Conservation (phyloP, 139 green algal species). For the Chlorella vulgaris region DNA sequence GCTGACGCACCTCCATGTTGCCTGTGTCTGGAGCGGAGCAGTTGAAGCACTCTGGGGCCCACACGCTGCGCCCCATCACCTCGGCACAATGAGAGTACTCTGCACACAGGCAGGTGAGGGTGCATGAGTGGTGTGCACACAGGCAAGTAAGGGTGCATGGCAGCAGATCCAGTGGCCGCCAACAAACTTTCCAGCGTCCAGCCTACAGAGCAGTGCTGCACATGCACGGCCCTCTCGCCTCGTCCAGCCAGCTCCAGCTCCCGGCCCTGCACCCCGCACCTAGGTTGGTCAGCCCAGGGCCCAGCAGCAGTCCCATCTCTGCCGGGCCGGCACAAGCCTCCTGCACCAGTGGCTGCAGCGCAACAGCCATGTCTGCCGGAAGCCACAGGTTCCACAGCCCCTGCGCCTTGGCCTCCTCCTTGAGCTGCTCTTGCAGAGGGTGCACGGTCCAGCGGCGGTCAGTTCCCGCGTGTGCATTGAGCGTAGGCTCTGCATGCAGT, state of each 20-base stretch:
- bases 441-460: slow-evolving; percentile 75
- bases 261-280: slow-evolving; percentile 3
- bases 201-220: no score
- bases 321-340: background rate
- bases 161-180: background rate
- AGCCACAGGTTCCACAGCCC: slow-evolving; percentile 99
- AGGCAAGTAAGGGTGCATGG: background rate
- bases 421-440: slow-evolving; percentile 85
- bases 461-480: slow-evolving; percentile 62
- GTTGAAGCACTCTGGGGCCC: slow-evolving; percentile 97
- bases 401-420: slow-evolving; percentile 65
- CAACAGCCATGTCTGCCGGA: slow-evolving; percentile 58
- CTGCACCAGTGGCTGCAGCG: slow-evolving; percentile 37
- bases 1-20: slow-evolving; percentile 99
- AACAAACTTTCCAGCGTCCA: no score
- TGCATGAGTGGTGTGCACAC: background rate
- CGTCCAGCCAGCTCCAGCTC: no score
- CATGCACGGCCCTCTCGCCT: no score
- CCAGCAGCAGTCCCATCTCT: slow-evolving; percentile 60
- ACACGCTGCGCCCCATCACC: slow-evolving; percentile 65
- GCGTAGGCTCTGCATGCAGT: slow-evolving; percentile 28
- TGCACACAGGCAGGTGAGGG: background rate
- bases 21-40: slow-evolving; percentile 97
- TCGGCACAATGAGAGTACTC: slow-evolving; percentile 92
- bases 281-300: slow-evolving; percentile 85